phyloP scores from a whole-genome alignment of 2,329 filamentous ascomycete species.

The Metarhizium sp. region DNA sequence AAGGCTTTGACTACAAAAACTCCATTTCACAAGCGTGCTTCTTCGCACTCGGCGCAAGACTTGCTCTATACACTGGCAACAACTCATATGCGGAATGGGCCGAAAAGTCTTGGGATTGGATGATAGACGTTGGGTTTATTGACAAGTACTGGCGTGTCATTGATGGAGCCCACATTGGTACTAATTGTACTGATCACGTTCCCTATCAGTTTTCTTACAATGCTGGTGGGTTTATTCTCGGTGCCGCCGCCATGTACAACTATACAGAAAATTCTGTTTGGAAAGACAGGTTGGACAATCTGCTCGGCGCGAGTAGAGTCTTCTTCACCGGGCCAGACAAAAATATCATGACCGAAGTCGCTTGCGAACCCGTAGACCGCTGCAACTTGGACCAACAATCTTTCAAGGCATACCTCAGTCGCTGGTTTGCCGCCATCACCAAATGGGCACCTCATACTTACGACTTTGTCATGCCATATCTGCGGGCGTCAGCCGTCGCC shows the following conservation, averaged over 20 bases:
- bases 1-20: slow-evolving; percentile 71
- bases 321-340: slow-evolving; percentile 45
- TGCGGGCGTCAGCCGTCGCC: slow-evolving; percentile 46
- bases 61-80: slow-evolving; percentile 71
- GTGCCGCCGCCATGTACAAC: slow-evolving; percentile 61
- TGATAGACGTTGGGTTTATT: slow-evolving; percentile 46
- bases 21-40: slow-evolving; percentile 54
- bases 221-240: slow-evolving; percentile 54
- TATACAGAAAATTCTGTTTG: slow-evolving; percentile 43
- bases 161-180: slow-evolving; percentile 48
- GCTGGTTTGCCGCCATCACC: slow-evolving; percentile 52
- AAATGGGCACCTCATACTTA: slow-evolving; percentile 55
- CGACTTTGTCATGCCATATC: slow-evolving; percentile 39
- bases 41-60: slow-evolving; percentile 54
- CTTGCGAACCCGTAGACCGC: slow-evolving; percentile 51
- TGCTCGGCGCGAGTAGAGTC: slow-evolving; percentile 42
- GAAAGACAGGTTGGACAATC: slow-evolving; percentile 47
- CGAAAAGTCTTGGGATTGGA: slow-evolving; percentile 63
- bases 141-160: slow-evolving; percentile 50
- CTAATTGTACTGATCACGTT: slow-evolving; percentile 48
- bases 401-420: slow-evolving; percentile 54
- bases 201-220: slow-evolving; percentile 64
- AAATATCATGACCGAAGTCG: slow-evolving; percentile 54
- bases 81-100: slow-evolving; percentile 72
- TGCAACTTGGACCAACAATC: slow-evolving; percentile 56